Evolutionary conservation across 352 stramenopile genomes (phyloP).

Genomic region (Blastocystis sp.): DNA sequence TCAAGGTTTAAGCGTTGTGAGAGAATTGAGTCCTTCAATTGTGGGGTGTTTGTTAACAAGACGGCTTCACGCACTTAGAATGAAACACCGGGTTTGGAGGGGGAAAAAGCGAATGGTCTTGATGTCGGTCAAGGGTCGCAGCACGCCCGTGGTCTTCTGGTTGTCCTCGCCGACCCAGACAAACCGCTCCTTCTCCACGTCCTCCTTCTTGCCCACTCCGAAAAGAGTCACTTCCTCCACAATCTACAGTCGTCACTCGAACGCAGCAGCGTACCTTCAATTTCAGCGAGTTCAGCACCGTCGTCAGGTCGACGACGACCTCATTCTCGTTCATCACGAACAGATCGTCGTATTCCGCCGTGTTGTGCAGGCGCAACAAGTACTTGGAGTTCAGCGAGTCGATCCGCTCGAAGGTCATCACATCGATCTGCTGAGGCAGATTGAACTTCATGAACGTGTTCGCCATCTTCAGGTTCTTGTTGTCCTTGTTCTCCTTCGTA

Average conservation of each 20-base stretch:
- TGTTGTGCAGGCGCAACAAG: slow-evolving; percentile 36
- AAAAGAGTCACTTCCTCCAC: slow-evolving; percentile 48
- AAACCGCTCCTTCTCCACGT: slow-evolving; percentile 7
- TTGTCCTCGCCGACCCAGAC: slow-evolving; percentile 42
- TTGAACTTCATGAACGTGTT: neutral
- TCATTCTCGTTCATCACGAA: slow-evolving; percentile 8
- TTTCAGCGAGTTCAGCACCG: neutral
- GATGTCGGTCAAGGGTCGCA: neutral
- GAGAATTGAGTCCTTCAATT: neutral
- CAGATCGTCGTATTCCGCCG: slow-evolving; percentile 9
- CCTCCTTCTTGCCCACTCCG: neutral
- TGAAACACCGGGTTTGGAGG: slow-evolving; percentile 31
- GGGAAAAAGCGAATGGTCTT: slow-evolving; percentile 13
- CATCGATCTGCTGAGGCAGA: slow-evolving; percentile 4
- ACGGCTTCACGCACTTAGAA: neutral
- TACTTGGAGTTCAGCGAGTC: neutral
- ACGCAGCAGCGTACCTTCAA: neutral
- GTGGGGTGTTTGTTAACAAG: neutral
- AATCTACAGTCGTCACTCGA: neutral
- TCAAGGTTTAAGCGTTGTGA: neutral
- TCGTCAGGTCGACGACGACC: slow-evolving; percentile 9
- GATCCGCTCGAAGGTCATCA: slow-evolving; percentile 34
- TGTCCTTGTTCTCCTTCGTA: slow-evolving; percentile 70
- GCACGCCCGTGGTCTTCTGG: neutral
- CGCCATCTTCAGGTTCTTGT: slow-evolving; percentile 52